These are phyloP conservation scores for Scutellaria minor DNA, from an alignment of 257 asterid species.

Conservation along the genomic window DNA sequence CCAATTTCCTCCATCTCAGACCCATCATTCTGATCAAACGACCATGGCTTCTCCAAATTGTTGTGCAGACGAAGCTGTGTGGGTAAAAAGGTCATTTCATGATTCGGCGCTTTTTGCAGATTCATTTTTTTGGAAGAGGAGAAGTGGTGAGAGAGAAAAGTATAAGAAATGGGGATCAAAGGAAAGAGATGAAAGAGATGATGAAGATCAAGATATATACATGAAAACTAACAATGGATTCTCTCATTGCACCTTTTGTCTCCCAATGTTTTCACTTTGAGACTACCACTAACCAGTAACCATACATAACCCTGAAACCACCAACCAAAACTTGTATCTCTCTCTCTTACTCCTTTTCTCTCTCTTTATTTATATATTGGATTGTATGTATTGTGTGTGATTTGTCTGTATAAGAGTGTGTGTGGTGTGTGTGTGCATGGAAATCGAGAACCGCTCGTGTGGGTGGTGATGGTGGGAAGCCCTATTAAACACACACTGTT, in stretches of 20 bases:
- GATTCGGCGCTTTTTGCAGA: conserved; percentile 29
- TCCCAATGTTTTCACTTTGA: conserved; percentile 1
- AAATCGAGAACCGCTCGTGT: conserved; percentile 74
- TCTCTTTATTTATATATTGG: not conserved
- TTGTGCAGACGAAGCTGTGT: conserved; percentile 10
- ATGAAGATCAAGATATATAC: conserved; percentile 21
- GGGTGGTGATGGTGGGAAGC: conserved; percentile 59
- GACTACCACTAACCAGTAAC: not conserved
- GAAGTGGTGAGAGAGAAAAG: not conserved
- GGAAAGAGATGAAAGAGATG: not conserved
- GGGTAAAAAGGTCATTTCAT: conserved; percentile 37
- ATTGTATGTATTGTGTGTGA: not conserved
- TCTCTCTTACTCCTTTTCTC: conserved; percentile 5
- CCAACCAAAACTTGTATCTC: conserved; percentile 19
- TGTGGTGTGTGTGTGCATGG: conserved; percentile 62
- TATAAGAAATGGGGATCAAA: not conserved
- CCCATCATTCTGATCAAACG: not conserved
- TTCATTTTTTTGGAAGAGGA: conserved; percentile 32
- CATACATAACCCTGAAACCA: conserved; percentile 23
- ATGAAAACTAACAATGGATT: conserved; percentile 15
- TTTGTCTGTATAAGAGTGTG: conserved; percentile 28
- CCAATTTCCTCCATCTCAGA: conserved; percentile 25
- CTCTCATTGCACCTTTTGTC: conserved; percentile 20
- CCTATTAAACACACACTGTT: conserved; percentile 51
- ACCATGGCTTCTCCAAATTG: not conserved